Conservation (phyloP, 192 early-diverging fungal species). For the Podila clonocystis region DNA sequence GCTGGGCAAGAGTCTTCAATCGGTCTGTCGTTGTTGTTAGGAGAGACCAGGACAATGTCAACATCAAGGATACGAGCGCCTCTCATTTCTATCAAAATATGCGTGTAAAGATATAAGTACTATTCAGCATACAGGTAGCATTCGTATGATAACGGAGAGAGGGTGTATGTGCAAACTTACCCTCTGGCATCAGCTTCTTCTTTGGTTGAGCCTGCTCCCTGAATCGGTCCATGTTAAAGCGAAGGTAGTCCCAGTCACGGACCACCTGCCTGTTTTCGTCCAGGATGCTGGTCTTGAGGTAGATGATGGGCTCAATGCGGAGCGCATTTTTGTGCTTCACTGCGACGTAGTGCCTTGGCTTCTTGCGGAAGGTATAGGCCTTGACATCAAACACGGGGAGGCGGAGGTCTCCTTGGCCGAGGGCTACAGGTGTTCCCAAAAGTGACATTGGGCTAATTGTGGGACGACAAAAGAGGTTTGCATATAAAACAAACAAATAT, state of each 20-base stretch:
- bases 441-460: conserved; percentile 15
- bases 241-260: conserved; percentile 42
- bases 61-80: conserved; percentile 47
- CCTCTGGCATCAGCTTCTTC: conserved; percentile 44
- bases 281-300: conserved; percentile 41
- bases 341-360: conserved; percentile 44
- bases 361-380: conserved; percentile 49
- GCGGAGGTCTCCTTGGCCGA: conserved; percentile 7
- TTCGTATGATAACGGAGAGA: background rate
- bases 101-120: too few species aligned
- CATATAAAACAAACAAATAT: background rate
- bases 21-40: conserved; percentile 38
- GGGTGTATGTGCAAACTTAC: conserved; percentile 1
- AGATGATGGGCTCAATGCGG: conserved; percentile 49
- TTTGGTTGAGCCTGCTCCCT: conserved; percentile 47
- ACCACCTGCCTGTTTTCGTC: conserved; percentile 39
- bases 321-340: conserved; percentile 50
- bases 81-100: conserved; percentile 25
- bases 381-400: conserved; percentile 46
- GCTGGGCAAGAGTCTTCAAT: conserved; percentile 50
- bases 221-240: conserved; percentile 38
- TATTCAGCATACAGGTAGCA: too few species aligned
- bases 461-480: background rate
- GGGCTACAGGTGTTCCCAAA: conserved; percentile 16
- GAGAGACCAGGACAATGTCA: conserved; percentile 43